Conservation (phyloP, 2,329 filamentous ascomycete species). For the Escovopsis weberi region DNA sequence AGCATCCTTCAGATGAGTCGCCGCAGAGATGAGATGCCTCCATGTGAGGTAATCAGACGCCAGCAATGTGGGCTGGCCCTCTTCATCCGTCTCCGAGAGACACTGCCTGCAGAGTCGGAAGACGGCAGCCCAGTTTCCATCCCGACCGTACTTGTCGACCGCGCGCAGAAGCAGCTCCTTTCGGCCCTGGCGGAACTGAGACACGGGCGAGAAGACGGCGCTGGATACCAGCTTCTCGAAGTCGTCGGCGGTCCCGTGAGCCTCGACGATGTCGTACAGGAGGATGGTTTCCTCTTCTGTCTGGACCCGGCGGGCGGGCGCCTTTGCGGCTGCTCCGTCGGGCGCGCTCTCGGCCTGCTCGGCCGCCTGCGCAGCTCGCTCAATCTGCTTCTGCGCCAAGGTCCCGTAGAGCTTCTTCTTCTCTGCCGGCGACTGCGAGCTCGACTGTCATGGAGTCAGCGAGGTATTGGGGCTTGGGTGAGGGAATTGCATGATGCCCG, state of each 20-base stretch:
- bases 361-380: conserved; percentile 31
- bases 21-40: conserved; percentile 25
- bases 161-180: conserved; percentile 33
- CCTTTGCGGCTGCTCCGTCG: conserved; percentile 4
- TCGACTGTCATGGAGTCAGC: conserved; percentile 21
- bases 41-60: conserved; percentile 31
- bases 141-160: conserved; percentile 21
- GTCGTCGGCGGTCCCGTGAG: conserved; percentile 27
- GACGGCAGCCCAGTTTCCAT: conserved; percentile 26
- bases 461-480: not conserved
- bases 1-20: conserved; percentile 16
- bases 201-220: conserved; percentile 25
- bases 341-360: conserved; percentile 22
- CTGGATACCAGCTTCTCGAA: conserved; percentile 25
- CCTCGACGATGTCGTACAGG: conserved; percentile 31
- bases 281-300: conserved; percentile 37
- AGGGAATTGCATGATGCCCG: not conserved
- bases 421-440: conserved; percentile 29
- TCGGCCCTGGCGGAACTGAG: conserved; percentile 30
- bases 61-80: conserved; percentile 24
- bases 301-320: conserved; percentile 20
- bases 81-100: conserved; percentile 23
- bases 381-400: conserved; percentile 35
- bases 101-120: conserved; percentile 30
- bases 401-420: conserved; percentile 38